phyloP scores from a whole-genome alignment of 2,329 filamentous ascomycete genomes.

The Kalmusia sp. region DNA sequence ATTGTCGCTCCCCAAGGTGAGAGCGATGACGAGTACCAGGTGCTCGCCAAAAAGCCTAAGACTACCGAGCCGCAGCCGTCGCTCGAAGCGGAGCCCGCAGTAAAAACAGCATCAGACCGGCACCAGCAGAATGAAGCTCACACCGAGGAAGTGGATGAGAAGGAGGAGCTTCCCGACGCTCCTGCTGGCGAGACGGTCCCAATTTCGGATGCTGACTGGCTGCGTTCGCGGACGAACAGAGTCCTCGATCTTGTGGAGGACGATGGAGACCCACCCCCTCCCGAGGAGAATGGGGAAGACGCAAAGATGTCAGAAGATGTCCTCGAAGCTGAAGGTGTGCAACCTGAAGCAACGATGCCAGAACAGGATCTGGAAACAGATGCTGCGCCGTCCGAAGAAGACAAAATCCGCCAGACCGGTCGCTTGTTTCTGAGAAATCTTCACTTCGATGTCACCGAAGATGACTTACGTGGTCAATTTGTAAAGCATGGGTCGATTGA shows the following conservation, averaged over 20 bases:
- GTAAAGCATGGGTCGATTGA: slow-evolving; percentile 75
- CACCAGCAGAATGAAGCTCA: neutral
- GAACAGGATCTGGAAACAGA: slow-evolving; percentile 47
- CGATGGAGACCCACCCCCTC: slow-evolving; percentile 56
- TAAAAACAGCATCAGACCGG: slow-evolving; percentile 2
- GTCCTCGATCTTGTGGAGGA: slow-evolving; percentile 84
- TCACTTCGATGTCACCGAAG: slow-evolving; percentile 78
- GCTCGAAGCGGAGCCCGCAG: slow-evolving; percentile 11
- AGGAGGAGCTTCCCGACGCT: slow-evolving; percentile 22
- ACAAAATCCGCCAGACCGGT: slow-evolving; percentile 73
- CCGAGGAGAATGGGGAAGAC: slow-evolving; percentile 12
- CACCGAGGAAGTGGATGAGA: slow-evolving; percentile 23
- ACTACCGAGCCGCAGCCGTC: slow-evolving; percentile 12
- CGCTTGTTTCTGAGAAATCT: slow-evolving; percentile 91
- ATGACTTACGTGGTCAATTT: slow-evolving; percentile 78
- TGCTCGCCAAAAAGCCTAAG: slow-evolving; percentile 59
- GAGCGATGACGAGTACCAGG: slow-evolving; percentile 79
- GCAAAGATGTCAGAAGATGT: slow-evolving; percentile 17
- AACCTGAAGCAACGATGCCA: slow-evolving; percentile 10
- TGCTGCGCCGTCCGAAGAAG: slow-evolving; percentile 54
- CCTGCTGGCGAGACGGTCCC: slow-evolving; percentile 45
- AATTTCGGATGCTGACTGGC: slow-evolving; percentile 85
- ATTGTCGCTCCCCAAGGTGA: slow-evolving; percentile 53
- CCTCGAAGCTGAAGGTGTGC: slow-evolving; percentile 3
- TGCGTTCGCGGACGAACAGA: slow-evolving; percentile 86